phyloP scores from a whole-genome alignment of 2,329 filamentous ascomycete genomes.

The Ceratocystis ficicola region DNA sequence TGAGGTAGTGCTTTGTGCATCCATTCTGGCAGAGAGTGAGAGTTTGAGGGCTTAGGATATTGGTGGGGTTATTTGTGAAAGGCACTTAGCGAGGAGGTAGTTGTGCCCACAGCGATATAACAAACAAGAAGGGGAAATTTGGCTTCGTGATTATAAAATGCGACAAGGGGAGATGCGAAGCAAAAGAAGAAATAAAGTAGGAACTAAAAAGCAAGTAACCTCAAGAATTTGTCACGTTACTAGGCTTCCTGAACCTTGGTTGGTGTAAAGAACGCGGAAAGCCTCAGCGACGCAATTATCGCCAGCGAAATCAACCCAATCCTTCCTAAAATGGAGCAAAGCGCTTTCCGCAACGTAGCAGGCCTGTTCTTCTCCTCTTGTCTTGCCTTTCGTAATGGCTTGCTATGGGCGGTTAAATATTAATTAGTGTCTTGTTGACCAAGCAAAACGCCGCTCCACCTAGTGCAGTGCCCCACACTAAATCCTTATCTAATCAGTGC shows the following conservation, averaged over 20 bases:
- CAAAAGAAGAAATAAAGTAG: background rate
- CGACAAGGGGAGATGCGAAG: background rate
- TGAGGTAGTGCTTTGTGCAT: conserved; percentile 3
- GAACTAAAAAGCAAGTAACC: background rate
- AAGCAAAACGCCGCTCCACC: background rate
- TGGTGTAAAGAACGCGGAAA: background rate
- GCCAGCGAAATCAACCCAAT: background rate
- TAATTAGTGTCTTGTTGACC: too few species aligned
- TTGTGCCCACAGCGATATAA: background rate
- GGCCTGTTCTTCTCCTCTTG: background rate
- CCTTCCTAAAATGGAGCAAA: background rate
- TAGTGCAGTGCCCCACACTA: background rate
- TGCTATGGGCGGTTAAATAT: background rate
- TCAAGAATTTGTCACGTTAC: too few species aligned
- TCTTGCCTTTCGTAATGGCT: background rate
- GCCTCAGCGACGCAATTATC: background rate
- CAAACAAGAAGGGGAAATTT: background rate
- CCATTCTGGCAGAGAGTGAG: background rate
- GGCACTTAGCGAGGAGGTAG: background rate
- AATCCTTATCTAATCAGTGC: background rate
- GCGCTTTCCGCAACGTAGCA: background rate
- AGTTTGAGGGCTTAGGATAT: background rate
- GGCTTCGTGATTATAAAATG: background rate
- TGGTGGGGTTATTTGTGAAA: background rate
- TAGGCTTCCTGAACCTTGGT: too few species aligned